phyloP scores from a whole-genome alignment of 176 grass and related monocot genomes.

The Phyllostachys edulis region DNA sequence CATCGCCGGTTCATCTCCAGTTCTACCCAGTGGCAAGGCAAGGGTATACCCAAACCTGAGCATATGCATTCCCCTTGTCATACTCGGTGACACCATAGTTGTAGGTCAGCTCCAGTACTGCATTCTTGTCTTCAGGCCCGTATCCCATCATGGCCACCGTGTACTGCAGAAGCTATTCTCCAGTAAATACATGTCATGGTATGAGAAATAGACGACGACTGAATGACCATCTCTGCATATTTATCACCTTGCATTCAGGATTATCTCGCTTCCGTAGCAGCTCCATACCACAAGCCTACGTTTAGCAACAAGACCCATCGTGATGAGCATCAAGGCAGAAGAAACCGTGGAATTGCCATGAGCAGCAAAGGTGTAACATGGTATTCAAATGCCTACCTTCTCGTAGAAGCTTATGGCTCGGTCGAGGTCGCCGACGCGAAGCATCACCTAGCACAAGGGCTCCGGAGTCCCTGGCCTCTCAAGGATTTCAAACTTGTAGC shows the following conservation, averaged over 20 bases:
- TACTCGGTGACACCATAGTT: conserved; percentile 65
- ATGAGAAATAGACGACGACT: background rate
- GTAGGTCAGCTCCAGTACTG: conserved; percentile 66
- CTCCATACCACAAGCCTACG: conserved; percentile 67
- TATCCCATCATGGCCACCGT: conserved; percentile 71
- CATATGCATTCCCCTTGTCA: conserved; percentile 61
- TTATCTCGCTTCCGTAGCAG: conserved; percentile 54
- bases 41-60: conserved; percentile 35
- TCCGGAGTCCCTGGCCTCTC: conserved; percentile 61
- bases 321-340: background rate
- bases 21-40: no score
- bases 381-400: conserved; percentile 37
- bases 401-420: conserved; percentile 68
- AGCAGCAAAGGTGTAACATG: background rate
- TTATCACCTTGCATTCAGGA: conserved; percentile 67
- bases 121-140: conserved; percentile 62
- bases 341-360: background rate
- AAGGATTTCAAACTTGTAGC: conserved; percentile 85
- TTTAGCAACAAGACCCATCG: background rate
- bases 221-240: background rate
- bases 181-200: background rate
- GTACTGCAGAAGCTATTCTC: conserved; percentile 26
- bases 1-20: background rate
- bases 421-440: conserved; percentile 58
- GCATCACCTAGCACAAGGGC: conserved; percentile 76